Conservation (phyloP, 208 protist species). For the Leishmania major region DNA sequence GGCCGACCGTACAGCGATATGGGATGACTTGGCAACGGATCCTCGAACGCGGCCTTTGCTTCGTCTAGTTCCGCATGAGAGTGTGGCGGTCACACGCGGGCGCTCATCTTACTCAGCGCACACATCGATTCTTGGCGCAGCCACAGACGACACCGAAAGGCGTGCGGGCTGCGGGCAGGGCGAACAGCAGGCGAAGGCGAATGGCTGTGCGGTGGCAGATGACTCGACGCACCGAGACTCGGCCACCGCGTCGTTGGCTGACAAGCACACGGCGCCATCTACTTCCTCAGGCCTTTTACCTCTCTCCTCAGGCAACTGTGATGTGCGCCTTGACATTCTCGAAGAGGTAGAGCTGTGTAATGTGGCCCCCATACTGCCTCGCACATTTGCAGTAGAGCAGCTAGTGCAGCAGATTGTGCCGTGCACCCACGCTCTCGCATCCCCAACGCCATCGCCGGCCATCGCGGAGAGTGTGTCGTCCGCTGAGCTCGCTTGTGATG, state of each 20-base stretch:
- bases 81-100: neutral
- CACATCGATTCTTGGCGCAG: neutral
- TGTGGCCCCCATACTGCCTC: conserved; percentile 54
- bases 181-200: neutral
- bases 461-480: neutral
- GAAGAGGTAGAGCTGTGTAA: conserved; percentile 77
- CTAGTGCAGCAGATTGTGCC: conserved; percentile 68
- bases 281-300: neutral
- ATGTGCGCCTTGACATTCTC: conserved; percentile 47
- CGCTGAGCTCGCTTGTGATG: neutral
- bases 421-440: conserved; percentile 25
- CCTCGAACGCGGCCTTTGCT: neutral
- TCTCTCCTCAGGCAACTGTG: conserved; percentile 14
- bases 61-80: conserved; percentile 14
- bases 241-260: neutral
- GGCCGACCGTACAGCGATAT: neutral
- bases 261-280: neutral
- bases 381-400: conserved; percentile 51
- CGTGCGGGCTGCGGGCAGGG: neutral
- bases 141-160: neutral
- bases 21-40: neutral
- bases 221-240: neutral
- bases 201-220: neutral
- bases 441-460: neutral
- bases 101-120: neutral